Evolutionary conservation across 257 asterid species (phyloP).

Genomic region (Solanum habrochaites): DNA sequence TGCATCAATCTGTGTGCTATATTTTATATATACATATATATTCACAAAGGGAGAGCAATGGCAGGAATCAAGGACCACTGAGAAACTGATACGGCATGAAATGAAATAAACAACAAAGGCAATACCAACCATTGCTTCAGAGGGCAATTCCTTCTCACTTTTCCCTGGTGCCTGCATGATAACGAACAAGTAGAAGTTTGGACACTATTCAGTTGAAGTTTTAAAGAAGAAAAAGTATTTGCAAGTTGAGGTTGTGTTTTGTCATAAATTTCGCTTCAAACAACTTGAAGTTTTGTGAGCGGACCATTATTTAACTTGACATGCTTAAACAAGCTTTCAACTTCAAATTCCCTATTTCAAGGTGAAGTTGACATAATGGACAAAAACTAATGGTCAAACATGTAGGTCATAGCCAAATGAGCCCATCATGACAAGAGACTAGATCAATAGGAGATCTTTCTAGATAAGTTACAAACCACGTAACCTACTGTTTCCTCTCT

Average conservation of each 20-base stretch:
- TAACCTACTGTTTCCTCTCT: neutral
- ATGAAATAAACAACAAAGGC: neutral
- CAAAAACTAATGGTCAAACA: neutral
- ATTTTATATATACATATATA: neutral
- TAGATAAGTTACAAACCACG: neutral
- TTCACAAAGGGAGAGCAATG: neutral
- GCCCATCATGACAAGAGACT: neutral
- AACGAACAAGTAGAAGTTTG: slow-evolving; percentile 3
- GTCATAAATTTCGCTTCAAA: neutral
- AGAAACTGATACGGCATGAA: neutral
- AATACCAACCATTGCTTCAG: slow-evolving; percentile 72
- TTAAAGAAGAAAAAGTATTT: neutral
- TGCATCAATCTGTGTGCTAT: neutral
- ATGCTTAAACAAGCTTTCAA: neutral
- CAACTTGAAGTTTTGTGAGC: neutral
- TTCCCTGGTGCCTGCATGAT: slow-evolving; percentile 84
- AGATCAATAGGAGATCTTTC: neutral
- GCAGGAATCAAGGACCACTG: neutral
- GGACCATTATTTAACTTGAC: neutral
- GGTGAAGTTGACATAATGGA: neutral
- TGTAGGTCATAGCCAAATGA: neutral
- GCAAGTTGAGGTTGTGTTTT: neutral
- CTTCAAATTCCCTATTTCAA: neutral
- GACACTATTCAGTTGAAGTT: slow-evolving; percentile 1
- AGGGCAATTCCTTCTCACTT: slow-evolving; percentile 80